These are phyloP conservation scores for Mesembryanthemum crystallinum DNA, from an alignment of 148 eudicot species.

Conservation along the genomic window DNA sequence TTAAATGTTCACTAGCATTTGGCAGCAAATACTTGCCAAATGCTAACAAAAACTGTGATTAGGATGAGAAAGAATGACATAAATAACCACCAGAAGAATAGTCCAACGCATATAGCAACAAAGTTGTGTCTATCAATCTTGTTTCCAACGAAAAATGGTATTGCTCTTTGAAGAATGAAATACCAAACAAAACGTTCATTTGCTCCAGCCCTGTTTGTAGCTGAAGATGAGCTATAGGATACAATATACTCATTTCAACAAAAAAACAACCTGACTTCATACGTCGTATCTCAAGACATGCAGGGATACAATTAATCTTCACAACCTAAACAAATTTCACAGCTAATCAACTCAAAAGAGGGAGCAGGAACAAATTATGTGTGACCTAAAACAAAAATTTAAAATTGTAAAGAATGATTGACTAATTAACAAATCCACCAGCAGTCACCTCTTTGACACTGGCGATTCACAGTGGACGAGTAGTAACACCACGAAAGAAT, in stretches of 20 bases:
- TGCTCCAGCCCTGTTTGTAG: no score
- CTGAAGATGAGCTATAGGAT: not conserved
- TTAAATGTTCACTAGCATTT: no score
- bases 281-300: slow-evolving; percentile 10
- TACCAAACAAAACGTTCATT: no score
- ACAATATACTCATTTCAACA: not conserved
- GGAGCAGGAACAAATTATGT: not conserved
- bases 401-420: slow-evolving; percentile 23
- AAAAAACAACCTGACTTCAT: not conserved
- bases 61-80: no score
- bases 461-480: slow-evolving; percentile 1
- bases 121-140: no score
- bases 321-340: slow-evolving; percentile 19
- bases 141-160: no score
- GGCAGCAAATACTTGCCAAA: no score
- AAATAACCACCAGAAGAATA: no score
- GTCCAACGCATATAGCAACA: no score
- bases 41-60: no score
- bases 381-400: slow-evolving; percentile 6
- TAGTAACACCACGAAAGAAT: slow-evolving; percentile 9
- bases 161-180: no score
- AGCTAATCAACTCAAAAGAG: not conserved
- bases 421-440: slow-evolving; percentile 23
- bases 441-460: slow-evolving; percentile 22
- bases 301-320: slow-evolving; percentile 26